Evolutionary conservation across 805 yeast species (phyloP).

Genomic region (Wickerhamomyces bisporus): DNA sequence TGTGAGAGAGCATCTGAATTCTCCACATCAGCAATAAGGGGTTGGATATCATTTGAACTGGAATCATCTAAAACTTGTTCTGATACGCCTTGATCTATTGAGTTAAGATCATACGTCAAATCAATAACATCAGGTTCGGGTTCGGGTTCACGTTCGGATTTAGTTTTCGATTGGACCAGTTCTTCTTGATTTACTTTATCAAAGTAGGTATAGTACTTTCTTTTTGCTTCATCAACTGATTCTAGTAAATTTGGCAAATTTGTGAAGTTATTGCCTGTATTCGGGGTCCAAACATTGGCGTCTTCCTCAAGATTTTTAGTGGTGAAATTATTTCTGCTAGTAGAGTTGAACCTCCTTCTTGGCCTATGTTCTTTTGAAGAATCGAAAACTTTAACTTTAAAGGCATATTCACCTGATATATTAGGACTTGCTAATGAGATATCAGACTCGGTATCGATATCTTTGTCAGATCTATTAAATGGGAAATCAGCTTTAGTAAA

Average conservation of each 20-base stretch:
- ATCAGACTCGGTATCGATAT: conserved; percentile 39
- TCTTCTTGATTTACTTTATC: conserved; percentile 13
- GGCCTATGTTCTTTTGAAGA: conserved; percentile 18
- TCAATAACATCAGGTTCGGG: background rate
- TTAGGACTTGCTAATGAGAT: conserved; percentile 50
- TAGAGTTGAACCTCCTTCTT: conserved; percentile 13
- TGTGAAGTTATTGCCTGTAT: conserved; percentile 33
- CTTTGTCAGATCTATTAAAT: conserved; percentile 23
- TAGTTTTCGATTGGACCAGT: too few species aligned
- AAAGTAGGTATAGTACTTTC: conserved; percentile 27
- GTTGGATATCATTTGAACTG: too few species aligned
- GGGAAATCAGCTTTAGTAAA: conserved; percentile 32
- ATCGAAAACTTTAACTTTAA: conserved; percentile 38
- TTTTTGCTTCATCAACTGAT: conserved; percentile 24
- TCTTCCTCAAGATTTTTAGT: background rate
- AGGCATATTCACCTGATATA: conserved; percentile 43
- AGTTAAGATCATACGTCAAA: too few species aligned
- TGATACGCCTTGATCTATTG: too few species aligned
- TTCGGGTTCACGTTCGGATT: too few species aligned
- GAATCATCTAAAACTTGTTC: too few species aligned
- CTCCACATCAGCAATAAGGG: too few species aligned
- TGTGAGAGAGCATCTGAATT: too few species aligned
- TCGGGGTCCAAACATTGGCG: conserved; percentile 41
- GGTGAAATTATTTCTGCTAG: background rate
- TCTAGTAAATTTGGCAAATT: conserved; percentile 36